These are phyloP conservation scores for Populus deltoides DNA, from an alignment of 345 rosid genomes.

Conservation along the genomic window DNA sequence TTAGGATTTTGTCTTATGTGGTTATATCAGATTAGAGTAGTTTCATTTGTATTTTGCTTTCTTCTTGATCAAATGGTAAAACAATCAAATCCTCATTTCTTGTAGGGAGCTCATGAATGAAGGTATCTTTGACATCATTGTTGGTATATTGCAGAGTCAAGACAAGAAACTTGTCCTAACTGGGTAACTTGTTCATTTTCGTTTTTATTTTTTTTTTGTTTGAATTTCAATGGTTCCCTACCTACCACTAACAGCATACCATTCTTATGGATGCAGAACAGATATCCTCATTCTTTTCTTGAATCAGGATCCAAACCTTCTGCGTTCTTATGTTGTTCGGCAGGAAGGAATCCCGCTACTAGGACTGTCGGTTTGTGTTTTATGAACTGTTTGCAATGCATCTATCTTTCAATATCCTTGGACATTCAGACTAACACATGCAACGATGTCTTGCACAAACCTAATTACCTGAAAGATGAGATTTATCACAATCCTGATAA, in stretches of 20 bases:
- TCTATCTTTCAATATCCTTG: not conserved
- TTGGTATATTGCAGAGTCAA: constrained; percentile 62
- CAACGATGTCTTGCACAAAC: not conserved
- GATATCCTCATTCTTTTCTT: constrained; percentile 80
- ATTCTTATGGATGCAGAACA: constrained; percentile 80
- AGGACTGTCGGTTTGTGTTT: constrained; percentile 71
- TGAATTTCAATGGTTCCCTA: not conserved
- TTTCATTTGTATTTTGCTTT: not conserved
- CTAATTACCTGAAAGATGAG: not conserved
- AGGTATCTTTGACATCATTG: constrained; percentile 76
- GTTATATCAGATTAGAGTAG: not conserved
- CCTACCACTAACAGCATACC: constrained; percentile 22
- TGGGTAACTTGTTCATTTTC: constrained; percentile 54
- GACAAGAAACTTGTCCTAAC: constrained; percentile 78
- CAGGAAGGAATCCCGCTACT: constrained; percentile 70
- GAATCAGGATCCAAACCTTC: constrained; percentile 68
- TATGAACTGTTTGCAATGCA: not conserved
- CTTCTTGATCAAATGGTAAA: not conserved
- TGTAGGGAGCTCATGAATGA: constrained; percentile 72
- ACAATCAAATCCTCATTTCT: constrained; percentile 9
- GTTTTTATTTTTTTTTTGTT: not conserved
- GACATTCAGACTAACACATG: not conserved
- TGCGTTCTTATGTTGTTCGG: constrained; percentile 68
- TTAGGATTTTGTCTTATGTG: not conserved
- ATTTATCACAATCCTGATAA: not conserved